Percentiles rank a stretch among this genome's conserved stretches.
Conservation (phyloP, 768 basidiomycete genomes). For the Exidia glandulosa region DNA sequence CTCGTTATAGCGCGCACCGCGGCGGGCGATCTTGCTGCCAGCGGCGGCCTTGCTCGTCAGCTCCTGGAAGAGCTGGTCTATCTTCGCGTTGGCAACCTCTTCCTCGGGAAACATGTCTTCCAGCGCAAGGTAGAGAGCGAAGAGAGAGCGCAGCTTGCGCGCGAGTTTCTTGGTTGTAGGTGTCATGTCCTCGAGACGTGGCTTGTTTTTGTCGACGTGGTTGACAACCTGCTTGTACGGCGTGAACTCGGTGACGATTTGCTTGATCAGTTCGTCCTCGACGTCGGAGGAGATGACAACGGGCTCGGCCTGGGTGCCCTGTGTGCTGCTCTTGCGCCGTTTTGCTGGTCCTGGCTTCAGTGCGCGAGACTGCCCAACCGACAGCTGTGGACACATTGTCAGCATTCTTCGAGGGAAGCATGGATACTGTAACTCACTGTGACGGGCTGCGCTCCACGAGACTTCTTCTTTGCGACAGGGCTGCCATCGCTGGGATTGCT, state of each 20-base stretch:
- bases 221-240: neutral
- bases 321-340: no score
- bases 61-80: neutral
- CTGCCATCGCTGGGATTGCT: no score
- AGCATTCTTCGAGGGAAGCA: no score
- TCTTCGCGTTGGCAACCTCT: neutral
- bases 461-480: no score
- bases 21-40: neutral
- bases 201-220: neutral
- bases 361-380: no score
- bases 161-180: neutral
- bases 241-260: neutral
- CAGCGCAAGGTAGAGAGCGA: neutral
- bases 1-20: neutral
- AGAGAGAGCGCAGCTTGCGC: neutral
- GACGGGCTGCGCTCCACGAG: no score
- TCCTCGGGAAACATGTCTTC: neutral
- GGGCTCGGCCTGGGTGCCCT: no score
- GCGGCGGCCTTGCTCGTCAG: neutral
- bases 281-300: no score
- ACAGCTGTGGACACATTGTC: no score
- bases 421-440: no score
- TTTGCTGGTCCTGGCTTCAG: no score
- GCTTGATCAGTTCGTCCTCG: no score
- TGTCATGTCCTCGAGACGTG: neutral